These are phyloP conservation scores for Diaporthe vexans DNA, from an alignment of 2,329 filamentous ascomycete genomes.

Conservation along the genomic window DNA sequence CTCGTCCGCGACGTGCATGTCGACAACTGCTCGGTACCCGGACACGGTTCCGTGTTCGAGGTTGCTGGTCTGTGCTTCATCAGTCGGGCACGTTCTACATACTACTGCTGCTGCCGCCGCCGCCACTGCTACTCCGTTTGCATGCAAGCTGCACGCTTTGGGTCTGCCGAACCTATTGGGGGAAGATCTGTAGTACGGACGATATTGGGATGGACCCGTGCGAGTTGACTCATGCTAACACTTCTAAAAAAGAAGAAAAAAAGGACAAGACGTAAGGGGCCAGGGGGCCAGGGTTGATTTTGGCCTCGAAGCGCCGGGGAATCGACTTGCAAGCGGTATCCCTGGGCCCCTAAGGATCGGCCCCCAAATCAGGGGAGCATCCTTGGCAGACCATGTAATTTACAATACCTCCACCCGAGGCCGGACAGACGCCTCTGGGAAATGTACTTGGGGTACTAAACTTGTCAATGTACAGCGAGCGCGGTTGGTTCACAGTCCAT, in stretches of 20 bases:
- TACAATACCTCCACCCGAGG: constrained; percentile 24
- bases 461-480: background rate
- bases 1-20: background rate
- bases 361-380: constrained; percentile 12
- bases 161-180: background rate
- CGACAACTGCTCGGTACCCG: background rate
- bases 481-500: background rate
- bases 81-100: background rate
- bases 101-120: too few relatives aligned
- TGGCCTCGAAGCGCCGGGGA: background rate
- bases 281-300: background rate
- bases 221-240: background rate
- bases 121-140: too few relatives aligned
- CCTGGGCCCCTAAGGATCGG: constrained; percentile 16
- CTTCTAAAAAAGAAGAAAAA: background rate
- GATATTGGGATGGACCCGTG: constrained; percentile 6
- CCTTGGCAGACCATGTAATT: constrained; percentile 29
- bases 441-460: background rate
- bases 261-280: background rate
- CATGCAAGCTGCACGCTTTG: background rate
- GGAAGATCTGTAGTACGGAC: background rate
- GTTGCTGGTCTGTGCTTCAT: constrained; percentile 1
- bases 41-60: background rate
- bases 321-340: constrained; percentile 15
- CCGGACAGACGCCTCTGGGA: background rate